These are phyloP conservation scores for Microbotryum lychnidis-dioicae DNA, from an alignment of 1,284 basidiomycete genomes.

Conservation along the genomic window DNA sequence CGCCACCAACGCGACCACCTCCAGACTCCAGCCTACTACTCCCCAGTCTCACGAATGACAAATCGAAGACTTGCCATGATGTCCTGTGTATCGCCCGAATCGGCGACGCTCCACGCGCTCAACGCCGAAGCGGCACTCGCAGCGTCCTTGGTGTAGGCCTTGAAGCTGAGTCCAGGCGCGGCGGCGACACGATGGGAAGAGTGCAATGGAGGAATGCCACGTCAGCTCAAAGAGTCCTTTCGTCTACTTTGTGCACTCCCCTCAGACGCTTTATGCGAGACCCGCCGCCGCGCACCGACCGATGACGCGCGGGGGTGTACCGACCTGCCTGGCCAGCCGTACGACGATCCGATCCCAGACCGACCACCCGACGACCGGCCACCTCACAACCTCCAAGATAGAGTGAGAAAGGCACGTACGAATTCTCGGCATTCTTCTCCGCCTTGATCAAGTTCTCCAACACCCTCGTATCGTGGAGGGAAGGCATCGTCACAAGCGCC, in stretches of 20 bases:
- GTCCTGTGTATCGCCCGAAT: conserved; percentile 38
- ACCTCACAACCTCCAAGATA: not conserved
- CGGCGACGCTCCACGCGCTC: conserved; percentile 42
- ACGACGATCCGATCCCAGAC: too few species aligned
- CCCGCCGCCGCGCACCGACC: not conserved
- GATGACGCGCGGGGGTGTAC: not conserved
- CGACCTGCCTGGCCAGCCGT: too few species aligned
- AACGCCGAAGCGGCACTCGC: conserved; percentile 39
- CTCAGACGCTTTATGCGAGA: too few species aligned
- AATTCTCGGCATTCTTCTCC: conserved; percentile 37
- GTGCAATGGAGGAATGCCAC: conserved; percentile 30
- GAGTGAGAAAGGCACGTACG: conserved; percentile 10
- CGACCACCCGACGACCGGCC: too few species aligned
- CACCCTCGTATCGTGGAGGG: conserved; percentile 38
- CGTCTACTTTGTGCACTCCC: not conserved
- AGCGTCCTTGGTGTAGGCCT: conserved; percentile 31
- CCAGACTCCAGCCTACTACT: not conserved
- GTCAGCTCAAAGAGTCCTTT: conserved; percentile 1
- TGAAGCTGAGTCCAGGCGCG: conserved; percentile 21
- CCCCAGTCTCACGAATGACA: not conserved
- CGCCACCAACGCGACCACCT: not conserved
- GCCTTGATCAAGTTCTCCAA: conserved; percentile 42
- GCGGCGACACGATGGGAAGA: not conserved
- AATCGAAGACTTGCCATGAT: conserved; percentile 20
- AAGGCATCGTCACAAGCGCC: conserved; percentile 8